Evolutionary conservation across 305 asterid genomes (phyloP).

Genomic region (Euphrasia arctica): DNA sequence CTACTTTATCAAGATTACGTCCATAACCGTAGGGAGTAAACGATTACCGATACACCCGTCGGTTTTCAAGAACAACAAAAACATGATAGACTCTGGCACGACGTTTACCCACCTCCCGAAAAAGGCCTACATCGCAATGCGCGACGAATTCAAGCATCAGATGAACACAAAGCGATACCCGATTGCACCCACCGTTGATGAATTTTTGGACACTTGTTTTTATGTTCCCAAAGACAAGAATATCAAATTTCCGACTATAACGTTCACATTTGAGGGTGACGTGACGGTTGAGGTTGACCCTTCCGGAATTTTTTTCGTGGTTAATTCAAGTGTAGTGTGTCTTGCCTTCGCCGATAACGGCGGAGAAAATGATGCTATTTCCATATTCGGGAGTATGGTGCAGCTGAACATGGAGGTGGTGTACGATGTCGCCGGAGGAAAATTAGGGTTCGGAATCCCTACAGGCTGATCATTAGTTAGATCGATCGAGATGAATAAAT

Average conservation of each 20-base stretch:
- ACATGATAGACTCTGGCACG: conserved; percentile 28
- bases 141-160: no score
- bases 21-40: conserved; percentile 47
- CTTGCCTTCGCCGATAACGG: background rate
- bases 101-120: no score
- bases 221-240: background rate
- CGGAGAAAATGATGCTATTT: background rate
- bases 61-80: conserved; percentile 43
- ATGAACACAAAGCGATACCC: no score
- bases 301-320: background rate
- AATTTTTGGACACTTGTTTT: background rate
- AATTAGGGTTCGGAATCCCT: no score
- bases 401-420: no score
- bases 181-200: no score
- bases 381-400: background rate
- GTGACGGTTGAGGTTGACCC: background rate
- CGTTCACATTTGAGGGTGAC: background rate
- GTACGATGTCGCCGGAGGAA: no score
- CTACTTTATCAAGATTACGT: conserved; percentile 46
- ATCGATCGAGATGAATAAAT: no score
- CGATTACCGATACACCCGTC: conserved; percentile 36
- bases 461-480: no score
- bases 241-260: background rate
- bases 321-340: background rate
- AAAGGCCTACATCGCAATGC: no score